Base-by-base conservation (phyloP, 345 rosid genomes). In the Dipteronia dyeriana region DNA sequence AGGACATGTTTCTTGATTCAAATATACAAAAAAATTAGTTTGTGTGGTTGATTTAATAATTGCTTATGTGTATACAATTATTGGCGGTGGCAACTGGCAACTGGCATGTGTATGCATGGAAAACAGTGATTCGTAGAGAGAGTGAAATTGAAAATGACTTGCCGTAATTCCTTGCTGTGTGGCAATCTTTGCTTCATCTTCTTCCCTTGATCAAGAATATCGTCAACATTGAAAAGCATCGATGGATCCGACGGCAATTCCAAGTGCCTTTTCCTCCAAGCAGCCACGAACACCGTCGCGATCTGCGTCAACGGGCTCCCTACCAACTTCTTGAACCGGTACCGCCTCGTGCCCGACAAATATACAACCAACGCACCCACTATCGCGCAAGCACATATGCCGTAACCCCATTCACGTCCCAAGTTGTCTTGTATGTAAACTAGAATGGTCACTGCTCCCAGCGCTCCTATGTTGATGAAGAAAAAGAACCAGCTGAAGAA, bases 401-500 rank as follows among this genome's bases (percentile, higher is more conserved):
- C 99, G 63, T 96, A 96, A 0, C 99, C 99, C 95, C 96, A 96
- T 66, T 84, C 82, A 54, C 99, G 88, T 3, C 99, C 99, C 38
- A 89, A 14, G 63, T 92, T 80, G 79, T 96, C 99, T 78, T 93
- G 97, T 75, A 96, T 89, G 87, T 96, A 96, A 34, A 96, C 95
- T 54, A 96, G 95, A 9, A 96, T 67, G 10, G 99, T 90, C 51
- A 96, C 98, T 1, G 99, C 98, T 10, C 70, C 71, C 4, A 96
- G 91, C 12, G 98, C 86, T 3, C 99, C 99, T 29, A 94, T 75
- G 84, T 85, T 96, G 71, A 96, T 96, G 47, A 92, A 84, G 85
- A 96, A 96, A 81, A 94, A 96, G 92, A 96, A 94, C 90, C 99
- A 95, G 75, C 89, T 90, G 84, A 96, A 96, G 87, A 96, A 96